A percentile compares a stretch with the other conserved stretches of the same genome.
Evolutionary conservation across 768 basidiomycete species (phyloP).

Genomic region (Trametes cingulata): DNA sequence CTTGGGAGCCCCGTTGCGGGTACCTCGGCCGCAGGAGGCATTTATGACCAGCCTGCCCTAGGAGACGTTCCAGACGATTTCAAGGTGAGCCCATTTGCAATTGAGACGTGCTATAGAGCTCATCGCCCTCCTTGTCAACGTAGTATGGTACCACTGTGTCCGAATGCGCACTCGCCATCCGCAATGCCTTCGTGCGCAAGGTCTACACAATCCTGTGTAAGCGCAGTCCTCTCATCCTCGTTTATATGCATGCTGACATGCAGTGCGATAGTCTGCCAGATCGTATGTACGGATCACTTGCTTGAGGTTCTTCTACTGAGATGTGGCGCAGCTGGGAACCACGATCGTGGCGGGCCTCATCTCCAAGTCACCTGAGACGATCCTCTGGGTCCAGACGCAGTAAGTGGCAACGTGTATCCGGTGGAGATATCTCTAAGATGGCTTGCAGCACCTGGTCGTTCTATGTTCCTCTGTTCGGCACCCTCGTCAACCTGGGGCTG

Average conservation of each 20-base stretch:
- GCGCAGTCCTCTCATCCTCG: constrained; percentile 29
- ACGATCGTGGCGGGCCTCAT: constrained; percentile 73
- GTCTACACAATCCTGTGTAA: constrained; percentile 87
- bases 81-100: constrained; percentile 55
- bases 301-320: background rate
- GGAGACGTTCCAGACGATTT: constrained; percentile 92
- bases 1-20: constrained; percentile 43
- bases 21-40: constrained; percentile 48
- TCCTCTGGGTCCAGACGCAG: constrained; percentile 75
- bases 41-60: constrained; percentile 70
- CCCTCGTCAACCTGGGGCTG: constrained; percentile 74
- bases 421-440: background rate
- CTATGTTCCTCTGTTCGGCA: constrained; percentile 76
- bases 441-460: constrained; percentile 69
- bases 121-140: background rate
- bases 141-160: constrained; percentile 83
- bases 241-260: background rate
- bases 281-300: constrained; percentile 44
- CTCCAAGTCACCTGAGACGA: constrained; percentile 58
- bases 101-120: constrained; percentile 4
- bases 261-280: constrained; percentile 58
- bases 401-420: constrained; percentile 34
- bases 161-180: constrained; percentile 75
- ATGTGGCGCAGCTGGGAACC: constrained; percentile 57
- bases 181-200: constrained; percentile 87